Base-by-base conservation (phyloP, 176 grass and related monocot genomes). In the Pharus latifolius region DNA sequence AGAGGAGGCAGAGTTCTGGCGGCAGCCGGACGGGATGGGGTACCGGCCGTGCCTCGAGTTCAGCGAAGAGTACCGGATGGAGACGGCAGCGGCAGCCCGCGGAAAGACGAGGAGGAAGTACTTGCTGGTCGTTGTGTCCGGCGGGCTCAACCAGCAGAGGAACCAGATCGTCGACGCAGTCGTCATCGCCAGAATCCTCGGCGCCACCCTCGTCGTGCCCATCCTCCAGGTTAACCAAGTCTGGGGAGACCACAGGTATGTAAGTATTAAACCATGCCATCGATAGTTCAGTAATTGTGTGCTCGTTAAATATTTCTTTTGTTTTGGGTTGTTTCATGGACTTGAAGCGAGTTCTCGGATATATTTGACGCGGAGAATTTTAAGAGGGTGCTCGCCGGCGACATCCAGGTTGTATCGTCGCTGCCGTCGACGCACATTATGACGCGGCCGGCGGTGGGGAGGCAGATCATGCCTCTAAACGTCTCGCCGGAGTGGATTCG, bases 161-260 rank as follows among this genome's bases (percentile, higher is more conserved):
- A 75, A 80, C 45, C 75, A 86, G 70, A 86, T 86, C 32, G 70
- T 86, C 45, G 83, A 86, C 59, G 83, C 83, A 0, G 83, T 86
- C 58, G 83, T 80, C 22, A 80, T 86, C 45, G 83, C 83, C 1
- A 50, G 70, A 17, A 80, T 86, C 42, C 83, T 86, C n/a, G 77
- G 83, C 2, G 83, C 83, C 12, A 63, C 77, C 50, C 67, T 86
- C 46, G 83, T 86, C 35, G 70, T 86, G 12, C 83, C 83, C 1
- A 58, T 86, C 42, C 73, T 86, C 49, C 83, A 86, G 59, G 83
- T 86, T 55, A 86, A 86, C 60, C 43, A 60, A 33, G 70, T 86
- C 49, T 86, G 83, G 83, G 70, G 76, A 1, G 83, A 86, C 57
- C 63, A 86, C 69, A 86, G 83, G 83, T 86, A 51, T 10, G 27